Conservation (phyloP, 371 early-diverging fungal species). For the Saksenaea oblongispora region DNA sequence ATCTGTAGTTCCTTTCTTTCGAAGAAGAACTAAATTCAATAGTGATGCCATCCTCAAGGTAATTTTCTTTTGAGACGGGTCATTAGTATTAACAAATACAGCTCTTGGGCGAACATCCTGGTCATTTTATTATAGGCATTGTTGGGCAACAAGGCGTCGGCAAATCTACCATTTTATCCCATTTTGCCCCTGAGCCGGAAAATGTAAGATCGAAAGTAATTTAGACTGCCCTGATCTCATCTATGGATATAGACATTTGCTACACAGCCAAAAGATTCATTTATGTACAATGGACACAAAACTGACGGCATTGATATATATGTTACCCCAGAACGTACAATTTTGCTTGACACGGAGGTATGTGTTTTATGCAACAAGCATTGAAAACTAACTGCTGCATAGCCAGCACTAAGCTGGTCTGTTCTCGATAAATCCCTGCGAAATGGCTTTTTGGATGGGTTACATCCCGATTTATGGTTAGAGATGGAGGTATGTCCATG, state of each 20-base stretch:
- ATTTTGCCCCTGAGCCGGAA: conserved; percentile 48
- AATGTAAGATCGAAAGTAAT: conserved; percentile 26
- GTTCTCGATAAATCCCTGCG: conserved; percentile 55
- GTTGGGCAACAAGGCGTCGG: conserved; percentile 73
- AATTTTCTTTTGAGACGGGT: neutral
- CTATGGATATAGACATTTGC: conserved; percentile 30
- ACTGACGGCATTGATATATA: conserved; percentile 74
- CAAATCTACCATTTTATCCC: conserved; percentile 70
- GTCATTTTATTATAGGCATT: conserved; percentile 77
- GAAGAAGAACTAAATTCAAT: conserved; percentile 8
- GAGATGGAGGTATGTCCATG: conserved; percentile 51
- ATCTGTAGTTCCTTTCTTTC: conserved; percentile 9
- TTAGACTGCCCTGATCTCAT: neutral
- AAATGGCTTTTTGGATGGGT: conserved; percentile 38
- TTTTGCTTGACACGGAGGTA: conserved; percentile 71
- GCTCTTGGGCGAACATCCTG: conserved; percentile 69
- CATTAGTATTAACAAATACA: conserved; percentile 11
- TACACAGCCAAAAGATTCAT: conserved; percentile 39
- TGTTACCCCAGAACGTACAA: conserved; percentile 68
- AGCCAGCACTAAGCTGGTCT: conserved; percentile 59
- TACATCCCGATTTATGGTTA: conserved; percentile 56
- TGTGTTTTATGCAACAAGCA: neutral
- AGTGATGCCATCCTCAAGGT: conserved; percentile 17
- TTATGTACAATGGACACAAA: conserved; percentile 51
- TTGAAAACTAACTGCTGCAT: neutral